Evolutionary conservation across 2,329 filamentous ascomycete genomes (phyloP).

Genomic region (Huntiella omanensis): DNA sequence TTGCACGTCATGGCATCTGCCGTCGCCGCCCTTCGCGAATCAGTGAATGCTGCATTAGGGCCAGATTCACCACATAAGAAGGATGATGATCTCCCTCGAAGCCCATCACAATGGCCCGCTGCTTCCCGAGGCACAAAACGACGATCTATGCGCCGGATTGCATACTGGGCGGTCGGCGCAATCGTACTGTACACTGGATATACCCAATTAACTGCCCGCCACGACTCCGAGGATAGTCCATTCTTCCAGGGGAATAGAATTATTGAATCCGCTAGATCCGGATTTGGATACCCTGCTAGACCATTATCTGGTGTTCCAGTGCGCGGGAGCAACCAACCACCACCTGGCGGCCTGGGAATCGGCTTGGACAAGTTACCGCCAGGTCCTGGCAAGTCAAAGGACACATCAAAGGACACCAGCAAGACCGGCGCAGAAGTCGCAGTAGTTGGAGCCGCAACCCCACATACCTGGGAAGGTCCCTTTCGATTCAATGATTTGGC

Average conservation of each 20-base stretch:
- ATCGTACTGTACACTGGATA: slow-evolving; percentile 1
- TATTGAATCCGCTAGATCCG: background rate
- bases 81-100: slow-evolving; percentile 32
- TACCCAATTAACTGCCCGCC: slow-evolving; percentile 1
- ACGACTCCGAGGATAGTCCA: slow-evolving; percentile 8
- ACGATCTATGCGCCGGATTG: slow-evolving; percentile 33
- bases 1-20: background rate
- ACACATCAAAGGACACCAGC: background rate
- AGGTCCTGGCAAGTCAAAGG: background rate
- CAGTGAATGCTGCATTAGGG: slow-evolving; percentile 15
- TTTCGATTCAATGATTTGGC: slow-evolving; percentile 51
- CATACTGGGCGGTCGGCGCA: slow-evolving; percentile 25
- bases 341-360: slow-evolving; percentile 1
- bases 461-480: slow-evolving; percentile 41
- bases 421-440: slow-evolving; percentile 6
- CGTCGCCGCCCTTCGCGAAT: slow-evolving; percentile 6
- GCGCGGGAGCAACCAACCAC: slow-evolving; percentile 5
- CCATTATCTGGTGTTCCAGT: slow-evolving; percentile 8
- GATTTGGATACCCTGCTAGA: background rate
- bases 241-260: slow-evolving; percentile 5
- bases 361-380: background rate
- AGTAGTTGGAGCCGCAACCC: background rate
- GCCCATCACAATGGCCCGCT: slow-evolving; percentile 18
- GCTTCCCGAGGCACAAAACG: slow-evolving; percentile 22
- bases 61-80: slow-evolving; percentile 37